phyloP scores from a whole-genome alignment of 257 asterid genomes.

The Solanum dulcamara region DNA sequence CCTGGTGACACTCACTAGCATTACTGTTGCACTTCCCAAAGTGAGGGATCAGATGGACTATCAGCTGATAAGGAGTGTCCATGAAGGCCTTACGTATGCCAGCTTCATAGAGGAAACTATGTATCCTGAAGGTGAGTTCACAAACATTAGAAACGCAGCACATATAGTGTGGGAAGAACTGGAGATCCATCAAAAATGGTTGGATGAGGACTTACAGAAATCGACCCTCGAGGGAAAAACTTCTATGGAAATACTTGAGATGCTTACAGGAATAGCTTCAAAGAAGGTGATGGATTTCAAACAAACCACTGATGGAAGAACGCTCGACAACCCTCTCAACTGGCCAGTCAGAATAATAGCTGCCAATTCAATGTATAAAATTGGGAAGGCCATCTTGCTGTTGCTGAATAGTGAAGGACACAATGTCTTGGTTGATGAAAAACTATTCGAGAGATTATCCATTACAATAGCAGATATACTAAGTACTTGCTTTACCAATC shows the following conservation, averaged over 20 bases:
- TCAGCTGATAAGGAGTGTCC: neutral
- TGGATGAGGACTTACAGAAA: neutral
- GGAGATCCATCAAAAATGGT: conserved; percentile 2
- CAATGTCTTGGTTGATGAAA: neutral
- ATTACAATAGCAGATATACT: conserved; percentile 24
- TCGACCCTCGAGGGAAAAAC: neutral
- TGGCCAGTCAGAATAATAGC: conserved; percentile 8
- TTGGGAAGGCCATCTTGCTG: conserved; percentile 8
- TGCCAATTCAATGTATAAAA: conserved; percentile 28
- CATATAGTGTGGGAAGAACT: conserved; percentile 6
- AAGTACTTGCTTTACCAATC: conserved; percentile 29
- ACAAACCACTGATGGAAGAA: neutral
- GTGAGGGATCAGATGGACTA: neutral
- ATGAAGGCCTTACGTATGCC: neutral
- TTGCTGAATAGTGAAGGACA: neutral
- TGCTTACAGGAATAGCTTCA: neutral
- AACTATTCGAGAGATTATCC: conserved; percentile 5
- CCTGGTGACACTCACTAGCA: conserved; percentile 17
- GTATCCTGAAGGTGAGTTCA: neutral
- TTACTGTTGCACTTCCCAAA: conserved; percentile 3
- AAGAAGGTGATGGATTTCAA: neutral
- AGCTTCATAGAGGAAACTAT: neutral
- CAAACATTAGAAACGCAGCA: conserved; percentile 1
- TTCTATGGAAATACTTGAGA: neutral
- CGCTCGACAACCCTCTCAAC: neutral